Percentiles rank a stretch among this genome's conserved stretches.
Evolutionary conservation across 768 basidiomycete species (phyloP).

Genomic region (Russula abietina): DNA sequence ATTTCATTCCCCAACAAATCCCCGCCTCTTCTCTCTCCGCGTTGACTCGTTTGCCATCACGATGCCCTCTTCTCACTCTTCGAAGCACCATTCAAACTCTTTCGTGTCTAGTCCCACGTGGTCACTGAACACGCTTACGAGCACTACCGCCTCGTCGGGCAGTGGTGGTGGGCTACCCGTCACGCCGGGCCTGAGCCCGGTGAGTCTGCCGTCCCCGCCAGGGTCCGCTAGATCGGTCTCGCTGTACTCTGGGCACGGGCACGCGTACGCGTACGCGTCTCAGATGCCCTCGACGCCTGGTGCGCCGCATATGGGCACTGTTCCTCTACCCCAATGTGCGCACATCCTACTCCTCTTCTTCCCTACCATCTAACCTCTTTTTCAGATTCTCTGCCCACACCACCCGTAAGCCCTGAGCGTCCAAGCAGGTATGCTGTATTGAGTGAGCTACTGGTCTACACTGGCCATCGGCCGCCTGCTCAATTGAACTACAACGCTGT

Average conservation of each 20-base stretch:
- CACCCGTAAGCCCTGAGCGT: conserved; percentile 19
- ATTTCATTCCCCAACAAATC: conserved; percentile 2
- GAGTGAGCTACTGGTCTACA: conserved; percentile 20
- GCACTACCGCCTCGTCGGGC: conserved; percentile 11
- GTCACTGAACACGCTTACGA: conserved; percentile 20
- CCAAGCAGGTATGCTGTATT: conserved; percentile 14
- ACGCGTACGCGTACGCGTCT: conserved; percentile 1
- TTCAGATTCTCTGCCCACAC: conserved; percentile 17
- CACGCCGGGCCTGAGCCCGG: conserved; percentile 16
- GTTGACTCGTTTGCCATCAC: conserved; percentile 7
- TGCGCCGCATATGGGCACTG: conserved; percentile 16
- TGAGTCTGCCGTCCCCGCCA: conserved; percentile 19
- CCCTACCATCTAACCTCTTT: background rate
- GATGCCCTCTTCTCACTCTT: conserved; percentile 17
- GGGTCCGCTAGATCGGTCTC: conserved; percentile 14
- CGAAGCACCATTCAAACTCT: conserved; percentile 15
- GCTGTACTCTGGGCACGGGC: conserved; percentile 7
- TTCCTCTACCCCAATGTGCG: conserved; percentile 21
- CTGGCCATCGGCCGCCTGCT: conserved; percentile 10
- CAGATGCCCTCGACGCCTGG: conserved; percentile 17
- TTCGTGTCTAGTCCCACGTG: conserved; percentile 21
- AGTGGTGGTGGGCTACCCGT: conserved; percentile 3
- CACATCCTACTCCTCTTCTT: background rate
- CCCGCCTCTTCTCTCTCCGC: background rate
- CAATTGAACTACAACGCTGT: conserved; percentile 16